Evolutionary conservation across 495 filamentous ascomycete species (phyloP), one percentile per base, ranked within the genome.

Genomic region (Neurospora cerealis): DNA sequence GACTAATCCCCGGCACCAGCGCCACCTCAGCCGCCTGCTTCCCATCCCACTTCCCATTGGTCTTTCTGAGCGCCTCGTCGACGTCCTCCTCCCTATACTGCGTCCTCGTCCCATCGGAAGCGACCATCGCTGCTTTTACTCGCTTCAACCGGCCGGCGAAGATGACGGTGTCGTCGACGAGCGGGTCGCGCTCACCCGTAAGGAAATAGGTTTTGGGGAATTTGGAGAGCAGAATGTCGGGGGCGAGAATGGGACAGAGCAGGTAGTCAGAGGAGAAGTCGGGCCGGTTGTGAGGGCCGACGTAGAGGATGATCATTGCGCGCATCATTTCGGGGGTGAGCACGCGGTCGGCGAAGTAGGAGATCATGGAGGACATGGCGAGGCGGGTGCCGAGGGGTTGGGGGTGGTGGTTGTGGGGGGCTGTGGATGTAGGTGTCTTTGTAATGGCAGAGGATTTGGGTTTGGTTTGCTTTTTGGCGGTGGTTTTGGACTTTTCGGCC

Each of bases 241-340:
- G 96, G 0, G 96, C 94, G 5, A 97, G 87, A 21, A 98, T 90
- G 2, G 96, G 96, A 0, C 91, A 96, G 10, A 99, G 88, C 1
- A 96, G 86, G 80, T 92, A 97, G 80, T 99, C 96, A 11, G 92
- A 94, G 37, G 87, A 88, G 83, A 99, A 98, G 80, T 98, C 94
- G 9, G 96, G 96, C 2, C 94, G 90, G 83, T 94, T 91, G 79
- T 97, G 90, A 0, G 95, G 95, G 19, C 96, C 96, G 75, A 99
- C 92, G 79, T 99, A 99, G 28, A 99, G 87, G 80, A 99, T 97
- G 73, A 99, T 96, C 96, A 99, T 98, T 38, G 94, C 94, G 70
- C 96, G 91, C 92, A 98, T 97, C 93, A 99, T 97, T 80, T 98
- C 96, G 0, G 96, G 96, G 0, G 93, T 94, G 34, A 99, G 87